phyloP scores from a whole-genome alignment of 208 protist species.

The Leishmania amazonensis region DNA sequence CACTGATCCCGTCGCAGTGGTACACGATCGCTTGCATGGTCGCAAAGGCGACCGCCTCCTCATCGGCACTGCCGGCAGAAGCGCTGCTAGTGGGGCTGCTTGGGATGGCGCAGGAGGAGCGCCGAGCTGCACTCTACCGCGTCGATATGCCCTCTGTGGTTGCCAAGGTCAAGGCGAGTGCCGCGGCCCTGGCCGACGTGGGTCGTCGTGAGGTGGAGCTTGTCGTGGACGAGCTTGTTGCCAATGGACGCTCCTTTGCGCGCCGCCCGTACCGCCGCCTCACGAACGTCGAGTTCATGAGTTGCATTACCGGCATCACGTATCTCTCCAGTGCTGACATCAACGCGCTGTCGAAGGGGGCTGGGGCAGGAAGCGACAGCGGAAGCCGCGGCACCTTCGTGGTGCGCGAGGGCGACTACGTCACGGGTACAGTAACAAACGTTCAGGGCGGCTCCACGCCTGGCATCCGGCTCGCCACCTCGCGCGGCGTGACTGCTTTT shows the following conservation, averaged over 20 bases:
- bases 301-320: conserved; percentile 61
- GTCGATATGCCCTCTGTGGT: conserved; percentile 18
- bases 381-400: conserved; percentile 41
- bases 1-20: conserved; percentile 64
- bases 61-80: conserved; percentile 11
- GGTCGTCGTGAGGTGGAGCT: conserved; percentile 74
- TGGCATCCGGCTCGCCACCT: conserved; percentile 68
- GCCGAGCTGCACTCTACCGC: conserved; percentile 32
- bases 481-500: conserved; percentile 63
- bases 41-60: conserved; percentile 6
- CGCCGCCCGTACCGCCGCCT: conserved; percentile 77
- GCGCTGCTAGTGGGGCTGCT: conserved; percentile 25
- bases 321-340: conserved; percentile 46
- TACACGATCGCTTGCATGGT: conserved; percentile 36
- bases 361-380: neutral
- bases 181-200: conserved; percentile 8
- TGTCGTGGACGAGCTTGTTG: conserved; percentile 58
- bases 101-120: conserved; percentile 38
- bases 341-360: conserved; percentile 8
- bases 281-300: conserved; percentile 71
- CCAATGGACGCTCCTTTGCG: conserved; percentile 52
- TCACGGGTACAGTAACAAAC: conserved; percentile 58
- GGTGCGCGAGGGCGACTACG: conserved; percentile 70
- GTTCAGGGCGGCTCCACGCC: conserved; percentile 47
- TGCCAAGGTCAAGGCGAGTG: conserved; percentile 1